Evolutionary conservation across 108 stramenopile genomes (phyloP), one percentile per base, ranked within the genome.

Genomic region (Ochromonas danica): DNA sequence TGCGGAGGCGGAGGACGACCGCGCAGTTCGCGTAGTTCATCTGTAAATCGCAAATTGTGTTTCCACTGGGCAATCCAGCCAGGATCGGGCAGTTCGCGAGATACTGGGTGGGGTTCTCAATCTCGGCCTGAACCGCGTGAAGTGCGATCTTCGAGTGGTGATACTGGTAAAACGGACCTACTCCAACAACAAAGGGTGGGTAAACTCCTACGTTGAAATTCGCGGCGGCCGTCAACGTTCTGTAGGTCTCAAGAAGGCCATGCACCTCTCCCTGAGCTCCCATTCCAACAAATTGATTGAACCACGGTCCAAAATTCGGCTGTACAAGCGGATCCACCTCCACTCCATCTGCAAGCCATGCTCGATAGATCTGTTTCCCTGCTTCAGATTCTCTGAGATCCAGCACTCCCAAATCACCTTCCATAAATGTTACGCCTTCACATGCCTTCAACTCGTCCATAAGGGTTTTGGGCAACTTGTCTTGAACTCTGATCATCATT

Each of bases 221-320:
- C 39, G 36, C 67, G 40, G 67, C 67, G 67, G 67, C 67, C 40
- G 22, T 70, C 67, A 70, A 70, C 33, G 67, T 14, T 70, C 67
- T 38, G 40, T 40, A 70, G 39, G 67, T 70, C 40, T 70, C 67
- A 38, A 70, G 40, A 70, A 70, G 67, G 40, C 40, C 40, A 31
- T 70, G 40, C 67, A 70, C 67, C 67, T 70, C 67, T 40, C 36
- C 67, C 67, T 70, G 67, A 70, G 40, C 67, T 40, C 40, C 40
- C 40, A 70, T 40, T 40, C 39, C 14, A 70, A 70, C 67, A 40
- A 40, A 70, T 70, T 14, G 67, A 70, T 38, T 40, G 40, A 70
- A 40, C 36, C 39, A 40, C 39, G 36, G 67, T 40, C 67, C 67
- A 22, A 70, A 70, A 38, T 40, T 10, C 36, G 22, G 67, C 14